Evolutionary conservation across 805 yeast genomes (phyloP).

Genomic region (Saccharomyces kudriavzevii): DNA sequence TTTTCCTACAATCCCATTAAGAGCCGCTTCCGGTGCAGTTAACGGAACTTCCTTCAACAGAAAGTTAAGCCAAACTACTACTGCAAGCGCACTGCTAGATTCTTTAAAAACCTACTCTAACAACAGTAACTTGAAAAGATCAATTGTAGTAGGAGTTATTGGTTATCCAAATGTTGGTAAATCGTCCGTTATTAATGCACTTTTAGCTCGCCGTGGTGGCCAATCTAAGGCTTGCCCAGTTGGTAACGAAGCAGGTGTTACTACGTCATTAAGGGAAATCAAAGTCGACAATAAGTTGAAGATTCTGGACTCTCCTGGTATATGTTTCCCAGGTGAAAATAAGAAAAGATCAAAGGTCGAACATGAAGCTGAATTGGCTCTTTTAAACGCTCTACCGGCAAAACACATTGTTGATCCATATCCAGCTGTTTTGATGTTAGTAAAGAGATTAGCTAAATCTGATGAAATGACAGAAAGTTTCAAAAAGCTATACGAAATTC

Average conservation of each 20-base stretch:
- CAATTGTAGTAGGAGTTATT: constrained; percentile 87
- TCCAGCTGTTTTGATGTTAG: constrained; percentile 67
- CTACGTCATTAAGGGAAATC: constrained; percentile 84
- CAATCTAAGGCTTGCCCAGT: constrained; percentile 79
- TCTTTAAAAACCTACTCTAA: constrained; percentile 80
- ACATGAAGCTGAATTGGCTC: constrained; percentile 81
- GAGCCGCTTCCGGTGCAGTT: constrained; percentile 68
- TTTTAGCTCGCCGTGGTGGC: constrained; percentile 67
- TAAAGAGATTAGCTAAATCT: constrained; percentile 68
- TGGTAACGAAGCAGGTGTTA: constrained; percentile 96
- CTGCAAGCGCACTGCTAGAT: constrained; percentile 67
- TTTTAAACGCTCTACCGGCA: constrained; percentile 84
- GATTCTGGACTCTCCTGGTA: constrained; percentile 93
- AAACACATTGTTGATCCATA: constrained; percentile 78
- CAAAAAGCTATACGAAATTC: constrained; percentile 64
- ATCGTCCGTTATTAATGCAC: constrained; percentile 85
- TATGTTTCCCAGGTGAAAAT: constrained; percentile 76
- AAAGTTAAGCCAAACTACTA: constrained; percentile 58
- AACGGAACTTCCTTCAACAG: constrained; percentile 64
- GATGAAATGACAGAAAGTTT: constrained; percentile 71
- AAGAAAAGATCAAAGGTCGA: constrained; percentile 47
- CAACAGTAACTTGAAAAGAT: constrained; percentile 76
- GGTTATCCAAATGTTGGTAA: constrained; percentile 98
- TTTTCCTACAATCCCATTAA: constrained; percentile 89
- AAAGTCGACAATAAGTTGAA: constrained; percentile 85